Evolutionary conservation across 2,329 filamentous ascomycete species (phyloP), one percentile per base, ranked within the genome.

Genomic region (Drechslerella dactyloides): DNA sequence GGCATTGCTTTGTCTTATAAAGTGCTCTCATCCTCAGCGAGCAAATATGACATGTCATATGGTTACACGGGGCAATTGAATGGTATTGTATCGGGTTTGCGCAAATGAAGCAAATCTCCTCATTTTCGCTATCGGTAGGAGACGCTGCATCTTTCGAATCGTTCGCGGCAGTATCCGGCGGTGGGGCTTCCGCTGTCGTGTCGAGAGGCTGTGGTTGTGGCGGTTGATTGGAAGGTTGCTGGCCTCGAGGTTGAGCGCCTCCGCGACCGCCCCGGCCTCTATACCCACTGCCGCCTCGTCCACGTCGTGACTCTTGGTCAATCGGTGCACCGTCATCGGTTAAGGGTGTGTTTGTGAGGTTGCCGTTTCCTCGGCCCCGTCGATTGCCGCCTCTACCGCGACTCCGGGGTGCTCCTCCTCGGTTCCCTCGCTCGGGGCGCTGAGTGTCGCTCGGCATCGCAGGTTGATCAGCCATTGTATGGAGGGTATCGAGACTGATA

Each of bases 41-140:
- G 80, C 94, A 99, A 75, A 97, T 96, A 81, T 99, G 94, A 79
- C 94, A 99, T 54, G 93, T 97, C 65, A 90, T 86, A 81, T 99
- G 94, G 80, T 97, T 97, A 81, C 94, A 99, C 19, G 94, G 93
- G 33, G 93, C 88, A 74, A 99, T 87, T 8, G 93, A 90, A 76
- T 91, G 88, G 82, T 97, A 92, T 54, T 90, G 87, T 53, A 99
- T 89, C 1, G 89, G 86, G 75, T 93, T 96, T 64, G 94, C 93
- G 81, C 94, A 99, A 78, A 99, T 99, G 81, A 97, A 97, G 85
- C 94, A 99, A 73, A 97, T 85, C 74, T 97, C 92, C 24, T 84
- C 88, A 63, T 70, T 55, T 15, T 92, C 89, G 30, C 82, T 69
- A 27, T 57, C 53, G 17, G 53, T 56, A 15, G 65, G 65, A 7